Conservation (phyloP, 2,329 filamentous ascomycete species). For the Helminthosporium solani region DNA sequence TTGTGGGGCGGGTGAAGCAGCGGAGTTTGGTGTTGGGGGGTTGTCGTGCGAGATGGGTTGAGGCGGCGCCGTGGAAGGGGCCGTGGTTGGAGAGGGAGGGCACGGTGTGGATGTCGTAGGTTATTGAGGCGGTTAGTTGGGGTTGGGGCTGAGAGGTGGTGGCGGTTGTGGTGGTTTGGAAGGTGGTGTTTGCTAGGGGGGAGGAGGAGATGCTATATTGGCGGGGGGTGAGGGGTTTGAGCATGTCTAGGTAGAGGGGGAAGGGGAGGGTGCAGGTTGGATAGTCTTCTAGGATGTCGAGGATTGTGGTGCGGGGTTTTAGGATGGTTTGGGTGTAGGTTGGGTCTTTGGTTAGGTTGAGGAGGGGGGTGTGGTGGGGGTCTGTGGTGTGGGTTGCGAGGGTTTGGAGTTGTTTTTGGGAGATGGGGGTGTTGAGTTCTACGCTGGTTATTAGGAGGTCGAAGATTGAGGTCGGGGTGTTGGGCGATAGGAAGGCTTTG, state of each 20-base stretch:
- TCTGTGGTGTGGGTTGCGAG: constrained; percentile 10
- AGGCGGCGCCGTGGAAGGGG: constrained; percentile 39
- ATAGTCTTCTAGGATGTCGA: constrained; percentile 22
- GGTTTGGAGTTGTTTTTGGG: constrained; percentile 16
- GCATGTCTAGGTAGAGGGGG: constrained; percentile 63
- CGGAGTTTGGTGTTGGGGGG: constrained; percentile 36
- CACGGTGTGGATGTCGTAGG: constrained; percentile 62
- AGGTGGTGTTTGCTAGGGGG: constrained; percentile 58
- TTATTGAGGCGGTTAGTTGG: constrained; percentile 62
- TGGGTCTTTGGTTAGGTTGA: constrained; percentile 32
- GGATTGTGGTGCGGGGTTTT: constrained; percentile 15
- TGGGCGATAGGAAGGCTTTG: constrained; percentile 12
- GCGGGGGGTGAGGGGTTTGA: constrained; percentile 70
- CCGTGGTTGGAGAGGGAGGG: constrained; percentile 34
- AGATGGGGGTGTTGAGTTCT: constrained; percentile 15
- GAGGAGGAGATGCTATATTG: constrained; percentile 76
- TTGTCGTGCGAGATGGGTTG: constrained; percentile 37
- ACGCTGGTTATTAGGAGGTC: constrained; percentile 14
- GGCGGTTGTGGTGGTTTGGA: no score
- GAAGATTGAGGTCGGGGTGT: constrained; percentile 10
- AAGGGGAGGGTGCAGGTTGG: constrained; percentile 47
- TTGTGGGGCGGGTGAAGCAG: no score
- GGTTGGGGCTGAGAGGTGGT: no score
- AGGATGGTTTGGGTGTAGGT: constrained; percentile 7
- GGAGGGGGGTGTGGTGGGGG: constrained; percentile 6